Evolutionary conservation across 1,284 basidiomycete species (phyloP).

Genomic region (Cystobasidium slooffiae): DNA sequence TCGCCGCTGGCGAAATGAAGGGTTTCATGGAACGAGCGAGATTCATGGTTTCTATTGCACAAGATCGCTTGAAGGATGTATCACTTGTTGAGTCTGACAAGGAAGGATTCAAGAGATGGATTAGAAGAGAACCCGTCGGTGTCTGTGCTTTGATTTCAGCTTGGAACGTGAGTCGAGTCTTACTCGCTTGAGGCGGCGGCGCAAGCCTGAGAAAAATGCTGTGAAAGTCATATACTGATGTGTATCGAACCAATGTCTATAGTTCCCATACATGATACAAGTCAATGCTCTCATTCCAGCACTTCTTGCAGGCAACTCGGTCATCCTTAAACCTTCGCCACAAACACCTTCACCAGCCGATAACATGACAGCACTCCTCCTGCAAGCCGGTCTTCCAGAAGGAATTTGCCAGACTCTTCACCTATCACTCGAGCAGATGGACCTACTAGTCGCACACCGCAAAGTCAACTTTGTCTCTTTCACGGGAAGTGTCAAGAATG

Average conservation of each 20-base stretch:
- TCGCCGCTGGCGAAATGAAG: slow-evolving; percentile 75
- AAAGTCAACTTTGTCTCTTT: slow-evolving; percentile 82
- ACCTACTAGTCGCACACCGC: slow-evolving; percentile 69
- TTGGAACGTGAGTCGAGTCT: slow-evolving; percentile 70
- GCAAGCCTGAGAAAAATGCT: not conserved
- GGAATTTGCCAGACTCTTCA: slow-evolving; percentile 72
- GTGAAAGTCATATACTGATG: not conserved
- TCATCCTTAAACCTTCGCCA: slow-evolving; percentile 90
- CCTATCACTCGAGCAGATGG: slow-evolving; percentile 69
- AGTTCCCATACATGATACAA: slow-evolving; percentile 81
- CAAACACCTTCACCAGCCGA: slow-evolving; percentile 89
- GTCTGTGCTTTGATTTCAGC: slow-evolving; percentile 85
- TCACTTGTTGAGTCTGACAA: slow-evolving; percentile 74
- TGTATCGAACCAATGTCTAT: not conserved
- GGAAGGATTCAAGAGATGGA: slow-evolving; percentile 75
- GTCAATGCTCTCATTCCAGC: slow-evolving; percentile 90
- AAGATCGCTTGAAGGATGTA: slow-evolving; percentile 74
- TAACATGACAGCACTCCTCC: slow-evolving; percentile 71
- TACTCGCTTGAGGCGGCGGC: not conserved
- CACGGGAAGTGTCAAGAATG: slow-evolving; percentile 75
- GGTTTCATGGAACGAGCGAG: slow-evolving; percentile 79
- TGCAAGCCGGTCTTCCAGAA: slow-evolving; percentile 74
- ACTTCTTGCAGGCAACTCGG: slow-evolving; percentile 74
- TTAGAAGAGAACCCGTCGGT: slow-evolving; percentile 80
- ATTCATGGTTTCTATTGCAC: slow-evolving; percentile 84